Conservation (phyloP, 176 grass and related monocot genomes). For the Rhynchospora breviuscula region DNA sequence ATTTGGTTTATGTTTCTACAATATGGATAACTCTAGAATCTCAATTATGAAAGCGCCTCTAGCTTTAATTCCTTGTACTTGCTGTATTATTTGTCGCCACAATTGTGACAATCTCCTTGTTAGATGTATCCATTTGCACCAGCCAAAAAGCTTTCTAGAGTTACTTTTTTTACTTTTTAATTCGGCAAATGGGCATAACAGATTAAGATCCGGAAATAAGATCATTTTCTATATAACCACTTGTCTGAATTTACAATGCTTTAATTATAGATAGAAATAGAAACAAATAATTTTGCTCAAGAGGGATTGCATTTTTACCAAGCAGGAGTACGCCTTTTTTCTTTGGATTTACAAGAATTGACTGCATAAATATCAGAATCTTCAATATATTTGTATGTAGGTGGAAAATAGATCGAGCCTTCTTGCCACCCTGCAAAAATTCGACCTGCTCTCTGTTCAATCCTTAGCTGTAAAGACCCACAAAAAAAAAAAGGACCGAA, state of each 20-base stretch:
- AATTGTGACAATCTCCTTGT: background rate
- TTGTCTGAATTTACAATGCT: background rate
- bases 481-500: background rate
- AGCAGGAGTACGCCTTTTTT: constrained; percentile 69
- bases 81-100: background rate
- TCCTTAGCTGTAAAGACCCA: constrained; percentile 34
- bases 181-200: background rate
- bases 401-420: constrained; percentile 67
- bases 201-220: background rate
- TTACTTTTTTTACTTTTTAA: background rate
- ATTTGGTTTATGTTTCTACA: constrained; percentile 12
- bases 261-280: background rate
- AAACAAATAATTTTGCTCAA: background rate
- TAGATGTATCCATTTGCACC: background rate
- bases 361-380: constrained; percentile 73
- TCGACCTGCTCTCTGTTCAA: constrained; percentile 56
- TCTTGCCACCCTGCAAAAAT: constrained; percentile 82
- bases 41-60: constrained; percentile 1
- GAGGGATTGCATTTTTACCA: constrained; percentile 45
- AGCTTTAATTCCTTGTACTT: constrained; percentile 19
- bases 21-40: background rate
- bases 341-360: constrained; percentile 25
- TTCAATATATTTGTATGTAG: constrained; percentile 79
- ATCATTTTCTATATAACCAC: background rate
- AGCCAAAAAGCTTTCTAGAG: background rate